phyloP scores from a whole-genome alignment of 2,329 filamentous ascomycete genomes.

The Escovopsis sp. region DNA sequence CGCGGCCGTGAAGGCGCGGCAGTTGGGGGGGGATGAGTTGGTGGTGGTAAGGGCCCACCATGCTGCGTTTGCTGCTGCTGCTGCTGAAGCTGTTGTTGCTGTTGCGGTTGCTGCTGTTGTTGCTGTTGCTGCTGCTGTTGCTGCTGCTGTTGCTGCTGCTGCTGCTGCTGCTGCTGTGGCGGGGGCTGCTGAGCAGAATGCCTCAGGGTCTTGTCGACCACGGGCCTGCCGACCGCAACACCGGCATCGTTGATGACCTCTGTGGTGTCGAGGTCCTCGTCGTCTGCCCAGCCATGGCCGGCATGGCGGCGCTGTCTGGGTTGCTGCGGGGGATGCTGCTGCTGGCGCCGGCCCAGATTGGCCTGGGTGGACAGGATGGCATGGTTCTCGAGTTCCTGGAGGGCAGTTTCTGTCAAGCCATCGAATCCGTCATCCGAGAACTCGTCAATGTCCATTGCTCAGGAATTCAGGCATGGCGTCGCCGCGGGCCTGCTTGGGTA shows the following conservation, averaged over 20 bases:
- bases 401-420: conserved; percentile 38
- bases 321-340: conserved; percentile 10
- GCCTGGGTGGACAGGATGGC: conserved; percentile 47
- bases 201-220: conserved; percentile 22
- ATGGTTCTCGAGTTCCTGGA: conserved; percentile 49
- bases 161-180: conserved; percentile 2
- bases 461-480: conserved; percentile 7
- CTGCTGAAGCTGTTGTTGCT: no score
- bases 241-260: conserved; percentile 38
- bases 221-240: conserved; percentile 21
- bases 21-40: conserved; percentile 6
- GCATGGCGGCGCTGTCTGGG: conserved; percentile 14
- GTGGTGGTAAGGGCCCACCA: no score
- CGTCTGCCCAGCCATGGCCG: conserved; percentile 33
- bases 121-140: neutral
- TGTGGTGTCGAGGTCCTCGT: conserved; percentile 44
- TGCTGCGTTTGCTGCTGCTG: no score
- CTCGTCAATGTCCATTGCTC: conserved; percentile 33
- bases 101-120: no score
- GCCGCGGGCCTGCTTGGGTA: conserved; percentile 7
- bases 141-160: conserved; percentile 5
- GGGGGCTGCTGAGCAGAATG: conserved; percentile 15
- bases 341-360: conserved; percentile 12
- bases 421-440: conserved; percentile 52
- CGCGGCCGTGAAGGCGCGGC: conserved; percentile 11